Conservation (phyloP, 2,329 filamentous ascomycete species). For the Chaetomium globosum region DNA sequence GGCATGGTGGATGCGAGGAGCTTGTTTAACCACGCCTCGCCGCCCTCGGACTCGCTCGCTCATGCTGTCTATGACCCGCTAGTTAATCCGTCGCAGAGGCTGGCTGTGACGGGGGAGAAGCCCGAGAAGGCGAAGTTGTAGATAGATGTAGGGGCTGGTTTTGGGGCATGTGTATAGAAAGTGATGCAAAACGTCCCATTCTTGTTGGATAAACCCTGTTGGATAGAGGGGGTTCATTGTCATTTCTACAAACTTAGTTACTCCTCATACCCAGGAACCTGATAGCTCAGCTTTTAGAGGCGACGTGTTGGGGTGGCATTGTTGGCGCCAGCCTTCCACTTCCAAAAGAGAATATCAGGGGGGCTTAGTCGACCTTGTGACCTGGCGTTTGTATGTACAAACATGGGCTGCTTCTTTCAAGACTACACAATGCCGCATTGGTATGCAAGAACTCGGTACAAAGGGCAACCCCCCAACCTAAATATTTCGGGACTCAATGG, state of each 20-base stretch:
- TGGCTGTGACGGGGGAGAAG: slow-evolving; percentile 39
- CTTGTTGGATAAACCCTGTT: not conserved
- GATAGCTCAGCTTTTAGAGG: no score
- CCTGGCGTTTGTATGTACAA: not conserved
- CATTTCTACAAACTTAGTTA: not conserved
- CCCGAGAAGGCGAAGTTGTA: slow-evolving; percentile 52
- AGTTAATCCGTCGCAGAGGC: slow-evolving; percentile 54
- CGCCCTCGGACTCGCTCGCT: slow-evolving; percentile 54
- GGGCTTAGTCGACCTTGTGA: slow-evolving; percentile 1
- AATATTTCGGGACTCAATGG: no score
- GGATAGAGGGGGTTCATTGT: not conserved
- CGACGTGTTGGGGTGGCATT: no score
- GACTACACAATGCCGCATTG: not conserved
- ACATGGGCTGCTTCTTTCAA: not conserved
- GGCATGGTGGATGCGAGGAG: slow-evolving; percentile 77
- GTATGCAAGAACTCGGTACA: not conserved
- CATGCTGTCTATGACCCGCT: slow-evolving; percentile 58
- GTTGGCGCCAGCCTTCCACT: not conserved
- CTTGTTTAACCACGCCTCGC: slow-evolving; percentile 57
- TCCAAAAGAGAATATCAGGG: not conserved
- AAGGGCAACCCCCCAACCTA: no score
- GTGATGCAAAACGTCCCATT: not conserved
- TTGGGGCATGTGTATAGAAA: slow-evolving; percentile 12
- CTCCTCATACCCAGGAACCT: not conserved
- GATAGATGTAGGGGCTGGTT: slow-evolving; percentile 38